Evolutionary conservation across 495 filamentous ascomycete species (phyloP).

Genomic region (Neurospora sp.): DNA sequence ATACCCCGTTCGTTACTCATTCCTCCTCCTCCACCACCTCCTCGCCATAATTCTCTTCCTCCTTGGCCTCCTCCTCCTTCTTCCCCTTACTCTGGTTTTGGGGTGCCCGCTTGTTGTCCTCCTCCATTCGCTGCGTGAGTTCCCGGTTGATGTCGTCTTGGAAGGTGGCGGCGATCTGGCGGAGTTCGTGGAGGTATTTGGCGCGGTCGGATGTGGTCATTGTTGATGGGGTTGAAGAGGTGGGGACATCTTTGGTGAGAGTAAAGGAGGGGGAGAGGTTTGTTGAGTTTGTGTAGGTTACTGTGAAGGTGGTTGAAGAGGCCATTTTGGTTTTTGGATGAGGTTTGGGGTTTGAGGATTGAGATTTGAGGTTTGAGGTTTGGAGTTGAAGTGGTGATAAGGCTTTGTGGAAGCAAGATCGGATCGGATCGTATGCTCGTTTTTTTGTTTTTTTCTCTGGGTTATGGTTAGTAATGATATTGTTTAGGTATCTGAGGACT

Average conservation of each 20-base stretch:
- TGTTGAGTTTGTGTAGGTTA: slow-evolving; percentile 51
- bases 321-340: slow-evolving; percentile 4
- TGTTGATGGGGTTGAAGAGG: slow-evolving; percentile 4
- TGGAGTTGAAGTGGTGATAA: not conserved
- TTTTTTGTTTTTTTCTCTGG: too few relatives aligned
- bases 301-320: slow-evolving; percentile 19
- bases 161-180: slow-evolving; percentile 45
- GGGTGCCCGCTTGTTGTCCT: slow-evolving; percentile 54
- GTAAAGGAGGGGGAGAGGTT: slow-evolving; percentile 32
- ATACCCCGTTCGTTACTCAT: slow-evolving; percentile 2
- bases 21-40: slow-evolving; percentile 50
- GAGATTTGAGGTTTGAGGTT: too few relatives aligned
- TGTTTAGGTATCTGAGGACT: not conserved
- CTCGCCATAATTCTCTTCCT: slow-evolving; percentile 83
- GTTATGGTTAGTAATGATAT: not conserved
- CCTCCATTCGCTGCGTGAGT: slow-evolving; percentile 80
- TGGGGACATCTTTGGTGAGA: slow-evolving; percentile 29
- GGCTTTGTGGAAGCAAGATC: not conserved
- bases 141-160: slow-evolving; percentile 74
- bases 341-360: not conserved
- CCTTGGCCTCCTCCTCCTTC: slow-evolving; percentile 68
- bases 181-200: slow-evolving; percentile 56
- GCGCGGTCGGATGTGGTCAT: slow-evolving; percentile 33
- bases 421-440: too few relatives aligned
- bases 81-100: not conserved